Conservation (phyloP, 345 rosid genomes). For the Clarkia xantiana region DNA sequence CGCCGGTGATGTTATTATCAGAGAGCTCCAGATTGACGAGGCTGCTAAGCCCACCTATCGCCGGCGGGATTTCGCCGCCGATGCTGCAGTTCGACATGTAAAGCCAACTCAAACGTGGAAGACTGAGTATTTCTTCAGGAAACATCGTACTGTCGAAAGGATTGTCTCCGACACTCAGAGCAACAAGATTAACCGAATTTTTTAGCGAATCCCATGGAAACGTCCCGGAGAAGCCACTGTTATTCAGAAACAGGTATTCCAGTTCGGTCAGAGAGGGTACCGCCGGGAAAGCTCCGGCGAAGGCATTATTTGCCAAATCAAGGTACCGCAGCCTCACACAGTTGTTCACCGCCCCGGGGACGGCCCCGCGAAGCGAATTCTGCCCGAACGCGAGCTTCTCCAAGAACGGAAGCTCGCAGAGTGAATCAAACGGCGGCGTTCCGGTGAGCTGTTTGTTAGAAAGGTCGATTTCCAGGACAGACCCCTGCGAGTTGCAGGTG, state of each 20-base stretch:
- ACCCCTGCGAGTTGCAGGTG: constrained; percentile 13
- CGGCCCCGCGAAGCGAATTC: constrained; percentile 8
- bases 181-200: constrained; percentile 14
- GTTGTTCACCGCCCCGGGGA: constrained; percentile 1
- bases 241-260: constrained; percentile 8
- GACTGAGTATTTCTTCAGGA: constrained; percentile 17
- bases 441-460: constrained; percentile 17
- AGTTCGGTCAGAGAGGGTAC: constrained; percentile 10
- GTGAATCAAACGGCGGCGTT: constrained; percentile 6
- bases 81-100: constrained; percentile 26
- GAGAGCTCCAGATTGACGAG: constrained; percentile 24
- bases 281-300: constrained; percentile 11
- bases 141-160: constrained; percentile 19
- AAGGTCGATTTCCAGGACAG: constrained; percentile 24
- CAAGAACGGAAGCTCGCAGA: constrained; percentile 9
- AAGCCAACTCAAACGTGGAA: constrained; percentile 21
- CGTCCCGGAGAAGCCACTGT: constrained; percentile 10
- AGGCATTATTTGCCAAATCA: constrained; percentile 11
- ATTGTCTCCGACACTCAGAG: constrained; percentile 29
- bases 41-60: constrained; percentile 22
- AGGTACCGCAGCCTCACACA: constrained; percentile 12
- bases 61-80: constrained; percentile 19
- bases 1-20: constrained; percentile 17
- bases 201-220: constrained; percentile 30
- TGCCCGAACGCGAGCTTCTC: constrained; percentile 10